Base-by-base conservation (phyloP, 305 asterid genomes). In the Fraxinus sp. region DNA sequence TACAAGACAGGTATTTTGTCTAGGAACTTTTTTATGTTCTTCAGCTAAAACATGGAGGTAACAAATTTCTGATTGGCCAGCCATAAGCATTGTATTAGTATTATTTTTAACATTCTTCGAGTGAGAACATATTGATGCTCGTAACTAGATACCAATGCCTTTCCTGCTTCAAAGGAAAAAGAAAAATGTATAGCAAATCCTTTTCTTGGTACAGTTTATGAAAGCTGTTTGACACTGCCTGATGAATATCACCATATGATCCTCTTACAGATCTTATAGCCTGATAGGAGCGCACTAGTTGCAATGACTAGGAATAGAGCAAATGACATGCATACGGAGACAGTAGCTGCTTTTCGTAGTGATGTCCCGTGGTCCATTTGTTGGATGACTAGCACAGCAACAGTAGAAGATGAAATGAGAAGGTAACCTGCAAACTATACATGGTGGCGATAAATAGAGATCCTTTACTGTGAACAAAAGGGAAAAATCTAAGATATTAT, bases 341-440 rank as follows among this genome's bases (percentile, higher is more conserved):
- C 83, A 11, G 82, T 10, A 46, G 91, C 86, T 78, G 93, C 93
- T 83, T 84, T 90, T 91, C 89, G 30, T 37, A 88, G 88, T 66
- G 90, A n/a, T 52, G 83, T 78, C 26, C 80, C 81, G 14, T 49
- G 83, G 33, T 84, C 79, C 84, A 86, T 89, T 76, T 85, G 87
- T 59, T 89, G 92, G 82, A 90, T 82, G 76, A 76, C 89, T 73
- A 80, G 88, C 72, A 87, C 88, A 62, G 90, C 89, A 70, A 87
- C 91, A 28, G 95, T 90, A 78, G 94, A 91, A 68, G 94, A 91
- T 78, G 97, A 93, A 74, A 90, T 74, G 41, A 93, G 84, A 79
- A 93, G 89, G 85, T 91, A 93, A 87, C 93, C 97, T 90, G 92
- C 91, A 87, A 93, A 82, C 97, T 93, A 80, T 39, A 81, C 77